Evolutionary conservation across 805 yeast genomes (phyloP).

Genomic region (Yarrowia keelungensis): DNA sequence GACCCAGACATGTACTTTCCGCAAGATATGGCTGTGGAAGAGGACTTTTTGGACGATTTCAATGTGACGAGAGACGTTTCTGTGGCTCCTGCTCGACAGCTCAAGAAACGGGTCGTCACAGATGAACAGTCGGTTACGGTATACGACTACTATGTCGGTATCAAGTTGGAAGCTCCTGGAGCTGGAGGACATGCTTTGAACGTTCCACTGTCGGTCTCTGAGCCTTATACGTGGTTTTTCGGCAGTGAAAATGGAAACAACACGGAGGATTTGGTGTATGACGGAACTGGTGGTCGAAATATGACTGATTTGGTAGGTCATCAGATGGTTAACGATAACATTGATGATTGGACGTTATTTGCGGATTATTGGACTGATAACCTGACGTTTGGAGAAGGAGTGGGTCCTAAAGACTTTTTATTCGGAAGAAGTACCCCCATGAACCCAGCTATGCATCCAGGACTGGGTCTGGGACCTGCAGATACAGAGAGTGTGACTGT

Average conservation of each 20-base stretch:
- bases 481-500: not conserved
- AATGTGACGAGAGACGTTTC: not conserved
- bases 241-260: conserved; percentile 20
- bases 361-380: conserved; percentile 33
- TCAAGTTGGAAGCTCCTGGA: conserved; percentile 11
- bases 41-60: conserved; percentile 2
- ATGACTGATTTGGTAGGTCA: conserved; percentile 5
- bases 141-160: conserved; percentile 1
- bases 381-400: conserved; percentile 9
- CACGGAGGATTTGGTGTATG: not conserved
- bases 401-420: conserved; percentile 8
- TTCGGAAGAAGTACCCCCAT: conserved; percentile 2
- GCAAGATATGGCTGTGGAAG: not conserved
- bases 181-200: conserved; percentile 15
- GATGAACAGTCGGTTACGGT: conserved; percentile 16
- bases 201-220: not conserved
- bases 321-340: not conserved
- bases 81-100: not conserved
- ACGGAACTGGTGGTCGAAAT: conserved; percentile 5
- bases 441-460: conserved; percentile 3
- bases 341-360: conserved; percentile 23
- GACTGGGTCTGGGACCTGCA: conserved; percentile 20
- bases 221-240: conserved; percentile 23
- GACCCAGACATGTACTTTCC: not conserved
- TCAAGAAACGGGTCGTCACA: conserved; percentile 18